Percentiles rank a stretch among this genome's conserved stretches.
phyloP scores from a whole-genome alignment of 805 yeast species.

The Wickerhamia fluorescens region DNA sequence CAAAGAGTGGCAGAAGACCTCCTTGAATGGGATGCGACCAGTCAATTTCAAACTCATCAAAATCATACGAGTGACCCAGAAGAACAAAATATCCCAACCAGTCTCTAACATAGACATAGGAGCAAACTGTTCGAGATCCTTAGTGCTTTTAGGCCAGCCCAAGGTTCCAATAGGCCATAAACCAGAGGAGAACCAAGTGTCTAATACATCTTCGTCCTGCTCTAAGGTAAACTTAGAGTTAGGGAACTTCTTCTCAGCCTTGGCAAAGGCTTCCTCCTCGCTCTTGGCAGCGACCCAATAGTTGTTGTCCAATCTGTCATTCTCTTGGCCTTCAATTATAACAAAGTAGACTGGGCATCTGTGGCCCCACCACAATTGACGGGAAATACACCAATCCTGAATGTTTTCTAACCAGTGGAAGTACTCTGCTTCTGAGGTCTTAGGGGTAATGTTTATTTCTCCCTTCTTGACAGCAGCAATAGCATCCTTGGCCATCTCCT shows the following conservation, averaged over 20 bases:
- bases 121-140: conserved; percentile 69
- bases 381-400: conserved; percentile 99
- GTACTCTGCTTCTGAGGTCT: conserved; percentile 86
- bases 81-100: conserved; percentile 98
- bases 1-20: conserved; percentile 96
- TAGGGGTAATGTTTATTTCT: conserved; percentile 74
- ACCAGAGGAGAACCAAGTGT: conserved; percentile 98
- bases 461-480: conserved; percentile 80
- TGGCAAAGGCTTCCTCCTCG: conserved; percentile 73
- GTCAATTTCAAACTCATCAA: conserved; percentile 85
- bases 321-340: conserved; percentile 61
- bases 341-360: conserved; percentile 95
- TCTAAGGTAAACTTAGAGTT: conserved; percentile 63
- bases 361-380: conserved; percentile 93
- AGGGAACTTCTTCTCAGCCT: conserved; percentile 72
- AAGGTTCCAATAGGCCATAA: conserved; percentile 96
- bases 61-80: conserved; percentile 98
- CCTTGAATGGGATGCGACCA: conserved; percentile 87
- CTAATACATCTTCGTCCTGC: conserved; percentile 97
- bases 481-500: conserved; percentile 81
- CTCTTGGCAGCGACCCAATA: conserved; percentile 91
- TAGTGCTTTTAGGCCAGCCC: conserved; percentile 86
- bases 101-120: conserved; percentile 96
- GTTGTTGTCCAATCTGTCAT: conserved; percentile 52
- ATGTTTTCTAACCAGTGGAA: conserved; percentile 93